Evolutionary conservation across 1,139 yeast genomes (phyloP), one percentile per base, ranked within the genome.

Genomic region (Neolecta irregularis): DNA sequence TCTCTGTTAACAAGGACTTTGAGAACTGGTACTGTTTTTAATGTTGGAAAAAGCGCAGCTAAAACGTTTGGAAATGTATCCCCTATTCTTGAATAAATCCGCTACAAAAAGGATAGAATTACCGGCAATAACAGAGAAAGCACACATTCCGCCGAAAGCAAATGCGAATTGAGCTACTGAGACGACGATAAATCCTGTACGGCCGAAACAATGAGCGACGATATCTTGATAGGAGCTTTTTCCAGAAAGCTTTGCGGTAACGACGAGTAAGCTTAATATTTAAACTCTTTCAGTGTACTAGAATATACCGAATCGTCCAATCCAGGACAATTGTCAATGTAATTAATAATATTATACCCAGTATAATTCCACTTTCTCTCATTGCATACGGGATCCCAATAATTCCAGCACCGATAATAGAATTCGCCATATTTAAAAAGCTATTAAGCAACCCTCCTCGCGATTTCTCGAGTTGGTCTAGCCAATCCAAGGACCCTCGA

Each of bases 71-170:
- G 96, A 26, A 85, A 74, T 0, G 95, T 80, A 50, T 85, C 96
- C n/a, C n/a, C n/a, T n/a, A n/a, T n/a, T n/a, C n/a, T n/a, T n/a
- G n/a, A n/a, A n/a, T n/a, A n/a, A n/a, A n/a, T n/a, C n/a, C n/a
- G n/a, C n/a, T n/a, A n/a, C n/a, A n/a, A n/a, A n/a, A n/a, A n/a
- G n/a, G n/a, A n/a, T n/a, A n/a, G n/a, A n/a, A n/a, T n/a, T n/a
- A 15, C 96, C 96, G 29, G 85, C 80, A 46, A 85, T 85, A 37
- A 85, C 88, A 45, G 93, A 78, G 55, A 81, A 85, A 2, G 95
- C 95, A 65, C 83, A 74, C 45, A 85, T 72, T 0, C 96, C 96
- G 16, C 96, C 96, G 49, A 81, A 75, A 1, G 95, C 95, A 62
- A 85, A 85, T 5, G 79, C 61, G 4, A 91, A 81, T 49, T 85